Percentiles rank a stretch among this genome's conserved stretches.
Conservation (phyloP, 805 yeast species). For the Metschnikowia peoriensis region DNA sequence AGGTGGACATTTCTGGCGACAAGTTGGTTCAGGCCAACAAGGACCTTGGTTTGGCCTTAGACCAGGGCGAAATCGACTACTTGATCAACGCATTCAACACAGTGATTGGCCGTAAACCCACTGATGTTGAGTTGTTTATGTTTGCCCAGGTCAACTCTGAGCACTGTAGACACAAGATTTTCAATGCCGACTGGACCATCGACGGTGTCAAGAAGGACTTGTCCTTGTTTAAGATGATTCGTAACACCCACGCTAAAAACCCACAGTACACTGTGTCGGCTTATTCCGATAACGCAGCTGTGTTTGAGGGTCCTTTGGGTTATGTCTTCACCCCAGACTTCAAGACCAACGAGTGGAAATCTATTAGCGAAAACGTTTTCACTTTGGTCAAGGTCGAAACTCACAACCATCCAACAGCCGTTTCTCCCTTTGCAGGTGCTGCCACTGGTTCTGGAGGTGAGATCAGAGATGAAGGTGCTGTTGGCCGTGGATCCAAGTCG, state of each 20-base stretch:
- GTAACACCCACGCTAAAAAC: slow-evolving; percentile 81
- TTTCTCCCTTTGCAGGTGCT: slow-evolving; percentile 98
- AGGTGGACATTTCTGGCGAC: slow-evolving; percentile 62
- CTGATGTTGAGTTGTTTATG: slow-evolving; percentile 97
- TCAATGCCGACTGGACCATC: slow-evolving; percentile 97
- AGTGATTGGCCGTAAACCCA: slow-evolving; percentile 80
- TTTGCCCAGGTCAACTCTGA: slow-evolving; percentile 99
- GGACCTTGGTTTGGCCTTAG: slow-evolving; percentile 89
- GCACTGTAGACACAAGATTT: slow-evolving; percentile 98
- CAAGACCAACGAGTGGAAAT: slow-evolving; percentile 66
- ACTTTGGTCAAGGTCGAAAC: slow-evolving; percentile 96
- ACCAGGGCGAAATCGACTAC: slow-evolving; percentile 89
- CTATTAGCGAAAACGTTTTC: slow-evolving; percentile 76
- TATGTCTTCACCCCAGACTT: slow-evolving; percentile 78
- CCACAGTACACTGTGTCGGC: slow-evolving; percentile 89
- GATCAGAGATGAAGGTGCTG: slow-evolving; percentile 99
- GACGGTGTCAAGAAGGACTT: slow-evolving; percentile 74
- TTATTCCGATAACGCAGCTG: slow-evolving; percentile 97
- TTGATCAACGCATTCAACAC: slow-evolving; percentile 78
- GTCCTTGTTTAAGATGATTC: slow-evolving; percentile 89
- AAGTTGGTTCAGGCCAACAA: slow-evolving; percentile 75
- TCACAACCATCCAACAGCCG: slow-evolving; percentile 99
- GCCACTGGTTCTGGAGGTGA: slow-evolving; percentile 99
- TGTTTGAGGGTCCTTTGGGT: slow-evolving; percentile 79
- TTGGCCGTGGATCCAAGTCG: slow-evolving; percentile 96